Evolutionary conservation across 2,329 filamentous ascomycete species (phyloP), one percentile per base, ranked within the genome.

Genomic region (Aspergillus candidus): DNA sequence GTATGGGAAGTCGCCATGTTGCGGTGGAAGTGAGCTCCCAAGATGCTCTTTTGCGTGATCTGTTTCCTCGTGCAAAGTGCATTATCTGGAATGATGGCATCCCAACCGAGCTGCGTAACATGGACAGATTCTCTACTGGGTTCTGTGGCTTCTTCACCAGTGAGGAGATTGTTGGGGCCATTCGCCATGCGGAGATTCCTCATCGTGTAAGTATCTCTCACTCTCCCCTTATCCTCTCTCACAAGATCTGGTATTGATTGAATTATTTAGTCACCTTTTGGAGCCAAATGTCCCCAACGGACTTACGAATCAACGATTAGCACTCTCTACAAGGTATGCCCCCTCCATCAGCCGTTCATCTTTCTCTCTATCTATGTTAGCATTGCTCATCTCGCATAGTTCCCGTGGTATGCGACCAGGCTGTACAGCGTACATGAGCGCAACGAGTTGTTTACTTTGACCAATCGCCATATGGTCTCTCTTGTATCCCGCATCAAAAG

Each of bases 401-500:
- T 72, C 47, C 75, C 75, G 3, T 78, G 74, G 74, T 67, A 66
- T 37, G 68, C 69, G 4, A 57, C 62, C 10, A 53, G 63, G 11
- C 53, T 71, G 46, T 73, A 76, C 55, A 72, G 66, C 1, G 55
- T 78, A 15, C 57, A 62, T 34, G 70, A 75, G 45, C 72, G 73
- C 38, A 70, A 72, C 43, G 49, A 58, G 8, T 53, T 78, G 22
- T 76, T 71, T 57, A 59, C 69, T 11, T 56, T 66, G 31, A 58
- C 57, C 40, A 56, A 55, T 42, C 75, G 75, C 18, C 82, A 83
- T 61, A 81, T 91, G 60, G 76, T 75, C 41, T 82, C 88, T 56
- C 75, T 91, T 59, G 79, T 79, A 51, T 84, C 85, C 52, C 73
- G 79, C 35, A 69, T 84, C 39, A 71, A 80, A 68, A 55, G 52